Evolutionary conservation across 352 stramenopile species (phyloP).

Genomic region (Globisporangium nagaii): DNA sequence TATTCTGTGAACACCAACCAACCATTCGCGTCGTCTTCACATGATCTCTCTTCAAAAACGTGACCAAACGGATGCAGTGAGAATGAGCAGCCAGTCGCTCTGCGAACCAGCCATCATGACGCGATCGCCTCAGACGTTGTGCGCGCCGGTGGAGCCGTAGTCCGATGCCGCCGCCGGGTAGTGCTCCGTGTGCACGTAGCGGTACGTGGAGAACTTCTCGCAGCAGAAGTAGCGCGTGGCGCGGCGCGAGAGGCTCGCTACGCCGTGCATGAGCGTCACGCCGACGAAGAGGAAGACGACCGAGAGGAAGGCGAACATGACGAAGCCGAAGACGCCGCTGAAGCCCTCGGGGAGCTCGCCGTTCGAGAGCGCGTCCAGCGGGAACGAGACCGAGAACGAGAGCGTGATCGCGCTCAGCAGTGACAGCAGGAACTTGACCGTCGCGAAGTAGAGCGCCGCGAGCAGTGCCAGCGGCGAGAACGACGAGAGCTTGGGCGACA

Average conservation of each 20-base stretch:
- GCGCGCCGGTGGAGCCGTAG: slow-evolving; percentile 29
- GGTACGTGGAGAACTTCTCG: slow-evolving; percentile 48
- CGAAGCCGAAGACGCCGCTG: slow-evolving; percentile 24
- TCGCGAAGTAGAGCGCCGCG: slow-evolving; percentile 55
- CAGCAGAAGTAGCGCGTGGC: slow-evolving; percentile 68
- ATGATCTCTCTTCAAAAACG: neutral
- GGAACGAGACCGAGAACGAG: slow-evolving; percentile 50
- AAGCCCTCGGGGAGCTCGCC: slow-evolving; percentile 38
- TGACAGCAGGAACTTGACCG: slow-evolving; percentile 48
- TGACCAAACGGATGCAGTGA: too few relatives aligned
- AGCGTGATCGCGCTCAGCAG: slow-evolving; percentile 48
- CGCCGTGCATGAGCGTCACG: slow-evolving; percentile 50
- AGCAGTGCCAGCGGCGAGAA: slow-evolving; percentile 36
- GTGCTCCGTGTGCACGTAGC: slow-evolving; percentile 23
- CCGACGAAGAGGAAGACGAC: slow-evolving; percentile 41
- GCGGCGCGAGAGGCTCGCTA: slow-evolving; percentile 29
- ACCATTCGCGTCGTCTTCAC: neutral
- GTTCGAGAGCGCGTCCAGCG: slow-evolving; percentile 26
- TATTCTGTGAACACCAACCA: neutral
- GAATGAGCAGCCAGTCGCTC: too few relatives aligned
- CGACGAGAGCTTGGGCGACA: slow-evolving; percentile 40
- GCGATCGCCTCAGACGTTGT: slow-evolving; percentile 1
- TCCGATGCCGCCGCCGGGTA: slow-evolving; percentile 15
- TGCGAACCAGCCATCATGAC: neutral
- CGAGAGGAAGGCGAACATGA: slow-evolving; percentile 43